Conservation (phyloP, 2,329 filamentous ascomycete genomes). For the Fusarium buharicum region DNA sequence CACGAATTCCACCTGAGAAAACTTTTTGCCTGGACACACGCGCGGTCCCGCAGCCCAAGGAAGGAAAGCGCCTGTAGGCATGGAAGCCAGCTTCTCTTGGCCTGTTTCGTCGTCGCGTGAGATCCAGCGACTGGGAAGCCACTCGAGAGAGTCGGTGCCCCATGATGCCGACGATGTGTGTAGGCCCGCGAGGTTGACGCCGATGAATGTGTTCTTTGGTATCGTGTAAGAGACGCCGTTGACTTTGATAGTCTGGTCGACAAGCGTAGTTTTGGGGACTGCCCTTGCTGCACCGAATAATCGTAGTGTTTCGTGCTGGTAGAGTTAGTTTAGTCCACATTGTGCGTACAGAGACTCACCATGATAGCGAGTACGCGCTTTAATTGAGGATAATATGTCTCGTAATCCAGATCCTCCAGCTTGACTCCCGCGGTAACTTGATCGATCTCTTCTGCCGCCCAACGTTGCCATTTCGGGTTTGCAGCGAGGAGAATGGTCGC, state of each 20-base stretch:
- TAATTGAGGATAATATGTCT: constrained; percentile 33
- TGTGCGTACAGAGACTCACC: background rate
- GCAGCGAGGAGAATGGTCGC: constrained; percentile 57
- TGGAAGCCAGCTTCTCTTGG: constrained; percentile 21
- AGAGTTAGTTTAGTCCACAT: background rate
- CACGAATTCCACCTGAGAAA: constrained; percentile 42
- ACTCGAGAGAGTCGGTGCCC: constrained; percentile 34
- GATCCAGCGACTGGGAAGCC: constrained; percentile 40
- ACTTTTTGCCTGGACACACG: constrained; percentile 39
- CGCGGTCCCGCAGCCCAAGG: constrained; percentile 34
- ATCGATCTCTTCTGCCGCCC: constrained; percentile 54
- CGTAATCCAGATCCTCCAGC: constrained; percentile 32
- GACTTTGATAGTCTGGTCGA: constrained; percentile 28
- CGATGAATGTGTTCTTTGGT: constrained; percentile 32
- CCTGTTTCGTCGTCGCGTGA: constrained; percentile 11
- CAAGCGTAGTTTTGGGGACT: constrained; percentile 31
- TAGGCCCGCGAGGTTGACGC: constrained; percentile 34
- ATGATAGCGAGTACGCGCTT: constrained; percentile 37
- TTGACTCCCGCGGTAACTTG: constrained; percentile 21
- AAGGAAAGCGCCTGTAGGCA: constrained; percentile 27
- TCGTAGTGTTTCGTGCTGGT: constrained; percentile 34
- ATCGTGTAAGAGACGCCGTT: constrained; percentile 31
- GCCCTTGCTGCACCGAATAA: constrained; percentile 35
- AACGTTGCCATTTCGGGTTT: constrained; percentile 57
- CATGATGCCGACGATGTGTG: constrained; percentile 33